phyloP scores from a whole-genome alignment of 2,329 filamentous ascomycete species.

The Capronia coronata region DNA sequence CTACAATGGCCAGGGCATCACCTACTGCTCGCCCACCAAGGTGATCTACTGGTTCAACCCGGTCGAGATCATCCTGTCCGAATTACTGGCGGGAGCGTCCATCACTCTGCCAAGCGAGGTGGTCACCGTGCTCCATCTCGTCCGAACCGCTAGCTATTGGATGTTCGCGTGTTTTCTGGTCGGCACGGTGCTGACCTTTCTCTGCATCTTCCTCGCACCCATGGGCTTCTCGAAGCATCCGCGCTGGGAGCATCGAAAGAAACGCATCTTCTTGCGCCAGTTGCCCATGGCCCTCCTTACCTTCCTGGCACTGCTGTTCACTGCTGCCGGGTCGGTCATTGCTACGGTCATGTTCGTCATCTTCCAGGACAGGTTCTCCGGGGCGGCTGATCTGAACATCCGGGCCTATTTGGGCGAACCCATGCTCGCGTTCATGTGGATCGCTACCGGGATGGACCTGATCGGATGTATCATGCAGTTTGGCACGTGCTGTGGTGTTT shows the following conservation, averaged over 20 bases:
- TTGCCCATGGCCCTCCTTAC: constrained; percentile 63
- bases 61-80: constrained; percentile 68
- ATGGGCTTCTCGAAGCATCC: constrained; percentile 40
- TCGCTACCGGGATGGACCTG: constrained; percentile 60
- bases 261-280: constrained; percentile 44
- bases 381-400: constrained; percentile 66
- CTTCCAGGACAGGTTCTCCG: constrained; percentile 68
- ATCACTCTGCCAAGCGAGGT: constrained; percentile 74
- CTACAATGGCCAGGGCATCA: constrained; percentile 67
- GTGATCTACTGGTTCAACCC: constrained; percentile 87
- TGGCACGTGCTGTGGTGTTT: constrained; percentile 66
- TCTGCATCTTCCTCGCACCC: constrained; percentile 62
- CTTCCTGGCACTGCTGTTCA: constrained; percentile 60
- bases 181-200: constrained; percentile 61
- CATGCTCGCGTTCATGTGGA: constrained; percentile 90
- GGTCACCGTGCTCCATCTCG: constrained; percentile 64
- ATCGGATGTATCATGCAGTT: constrained; percentile 68
- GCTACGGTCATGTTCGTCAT: constrained; percentile 79
- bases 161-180: constrained; percentile 88
- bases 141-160: constrained; percentile 67
- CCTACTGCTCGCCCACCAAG: constrained; percentile 63
- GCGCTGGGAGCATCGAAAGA: constrained; percentile 34
- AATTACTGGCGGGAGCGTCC: constrained; percentile 73
- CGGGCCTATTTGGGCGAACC: constrained; percentile 59
- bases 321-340: constrained; percentile 63